phyloP scores from a whole-genome alignment of 31 red algal species.

The Endocladia muricata region DNA sequence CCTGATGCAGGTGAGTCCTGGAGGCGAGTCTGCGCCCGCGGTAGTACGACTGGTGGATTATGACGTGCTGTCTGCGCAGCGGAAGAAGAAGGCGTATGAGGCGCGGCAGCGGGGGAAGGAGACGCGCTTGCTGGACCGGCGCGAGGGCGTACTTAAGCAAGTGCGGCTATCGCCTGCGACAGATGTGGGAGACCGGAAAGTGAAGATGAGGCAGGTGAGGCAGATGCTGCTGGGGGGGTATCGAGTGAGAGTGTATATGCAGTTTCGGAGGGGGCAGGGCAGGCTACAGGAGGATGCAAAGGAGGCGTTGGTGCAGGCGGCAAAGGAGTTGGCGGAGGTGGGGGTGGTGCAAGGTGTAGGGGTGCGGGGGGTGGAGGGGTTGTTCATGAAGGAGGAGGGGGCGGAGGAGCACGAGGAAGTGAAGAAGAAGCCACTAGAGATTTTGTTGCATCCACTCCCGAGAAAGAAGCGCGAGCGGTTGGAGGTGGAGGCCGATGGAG shows the following conservation, averaged over 20 bases:
- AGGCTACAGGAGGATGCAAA: constrained; percentile 28
- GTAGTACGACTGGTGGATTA: constrained; percentile 51
- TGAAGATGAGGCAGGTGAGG: constrained; percentile 65
- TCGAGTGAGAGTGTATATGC: constrained; percentile 73
- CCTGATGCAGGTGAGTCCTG: constrained; percentile 17
- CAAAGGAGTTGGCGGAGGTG: constrained; percentile 19
- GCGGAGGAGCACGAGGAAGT: neutral
- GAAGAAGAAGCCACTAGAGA: constrained; percentile 34
- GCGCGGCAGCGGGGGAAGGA: constrained; percentile 31
- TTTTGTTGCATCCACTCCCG: constrained; percentile 35
- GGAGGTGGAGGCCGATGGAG: neutral
- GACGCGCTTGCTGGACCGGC: neutral
- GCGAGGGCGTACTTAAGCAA: constrained; percentile 58
- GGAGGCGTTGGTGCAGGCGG: constrained; percentile 35
- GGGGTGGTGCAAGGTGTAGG: constrained; percentile 34
- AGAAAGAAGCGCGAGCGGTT: constrained; percentile 24
- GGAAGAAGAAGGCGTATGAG: constrained; percentile 18
- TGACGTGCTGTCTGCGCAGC: neutral
- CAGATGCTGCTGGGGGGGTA: constrained; percentile 65
- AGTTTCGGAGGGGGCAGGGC: constrained; percentile 79
- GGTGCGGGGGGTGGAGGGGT: neutral
- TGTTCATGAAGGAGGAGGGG: constrained; percentile 30
- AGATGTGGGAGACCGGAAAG: constrained; percentile 55
- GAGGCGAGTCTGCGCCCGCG: neutral
- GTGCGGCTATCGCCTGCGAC: constrained; percentile 74